A percentile compares a stretch with the other conserved stretches of the same genome.
These are phyloP conservation scores for Chaetomium fimeti DNA, from an alignment of 495 filamentous ascomycete species.

Conservation along the genomic window DNA sequence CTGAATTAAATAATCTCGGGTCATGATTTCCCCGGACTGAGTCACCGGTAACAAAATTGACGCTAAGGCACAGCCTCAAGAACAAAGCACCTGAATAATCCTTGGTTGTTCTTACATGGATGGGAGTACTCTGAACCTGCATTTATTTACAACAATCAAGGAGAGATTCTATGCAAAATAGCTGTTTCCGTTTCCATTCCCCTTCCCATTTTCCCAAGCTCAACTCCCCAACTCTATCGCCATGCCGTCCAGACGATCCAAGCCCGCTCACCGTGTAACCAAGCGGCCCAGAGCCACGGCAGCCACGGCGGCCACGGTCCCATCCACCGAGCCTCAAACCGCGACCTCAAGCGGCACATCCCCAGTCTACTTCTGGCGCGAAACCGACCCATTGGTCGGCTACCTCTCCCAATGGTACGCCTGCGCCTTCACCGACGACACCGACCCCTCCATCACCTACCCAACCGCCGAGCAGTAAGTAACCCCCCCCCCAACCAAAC, in stretches of 20 bases:
- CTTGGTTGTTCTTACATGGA: neutral
- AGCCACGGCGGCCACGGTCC: neutral
- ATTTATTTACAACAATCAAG: neutral
- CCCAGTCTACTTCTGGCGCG: constrained; percentile 39
- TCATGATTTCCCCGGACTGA: neutral
- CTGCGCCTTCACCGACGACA: constrained; percentile 34
- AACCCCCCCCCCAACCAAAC: neutral
- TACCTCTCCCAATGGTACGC: constrained; percentile 42
- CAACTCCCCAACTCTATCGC: neutral
- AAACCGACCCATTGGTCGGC: constrained; percentile 28
- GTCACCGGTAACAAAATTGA: neutral
- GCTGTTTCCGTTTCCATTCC: neutral
- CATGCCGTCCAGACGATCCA: constrained; percentile 13
- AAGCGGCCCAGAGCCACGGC: neutral
- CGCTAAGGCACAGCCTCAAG: constrained; percentile 1
- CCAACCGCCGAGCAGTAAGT: constrained; percentile 40
- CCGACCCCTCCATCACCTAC: constrained; percentile 31
- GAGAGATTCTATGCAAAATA: neutral
- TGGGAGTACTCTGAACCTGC: too few species aligned
- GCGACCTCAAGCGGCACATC: neutral
- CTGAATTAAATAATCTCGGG: neutral
- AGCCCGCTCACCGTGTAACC: constrained; percentile 9
- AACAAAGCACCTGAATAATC: neutral
- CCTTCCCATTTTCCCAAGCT: neutral
- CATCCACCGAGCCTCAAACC: neutral